Evolutionary conservation across 2,329 filamentous ascomycete species (phyloP), one percentile per base, ranked within the genome.

Genomic region (Emmonsia crescens): DNA sequence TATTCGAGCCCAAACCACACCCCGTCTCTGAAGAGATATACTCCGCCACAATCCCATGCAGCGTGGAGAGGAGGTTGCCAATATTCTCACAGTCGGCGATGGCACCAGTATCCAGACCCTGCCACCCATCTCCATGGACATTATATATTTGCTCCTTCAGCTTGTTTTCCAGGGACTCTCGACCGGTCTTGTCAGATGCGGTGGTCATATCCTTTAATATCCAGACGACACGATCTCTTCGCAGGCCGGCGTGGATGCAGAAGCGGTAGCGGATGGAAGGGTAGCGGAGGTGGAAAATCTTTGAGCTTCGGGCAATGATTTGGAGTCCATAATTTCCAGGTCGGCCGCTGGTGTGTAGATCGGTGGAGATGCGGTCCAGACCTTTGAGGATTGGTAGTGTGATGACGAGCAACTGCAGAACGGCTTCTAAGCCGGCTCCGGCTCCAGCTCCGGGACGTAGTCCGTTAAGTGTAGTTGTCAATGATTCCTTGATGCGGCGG

Each of bases 401-500:
- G 48, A 73, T 65, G 5, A 66, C 66, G 33, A 77, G 69, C 33
- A 74, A 63, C 29, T 69, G 68, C 31, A 74, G 63, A 24, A 73
- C 65, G 40, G 65, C 65, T 51, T 72, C 67, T 46, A 76, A 62
- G 10, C 71, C 69, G 2, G 68, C 60, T 49, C 71, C 70, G 21
- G 69, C 61, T 52, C 71, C 70, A 27, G 69, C 62, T 38, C 68
- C 68, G 33, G 66, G 62, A 10, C 29, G 51, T 29, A 36, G 51
- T 29, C 68, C 66, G 57, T 77, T 77, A 54, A 77, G 64, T 54
- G 68, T 71, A 57, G 71, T 68, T 1, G 72, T 70, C 14, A 77
- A 67, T n/a, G 75, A 66, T 57, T 73, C 72, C 64, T 72, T 73
- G 56, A 77, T 74, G 33, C 75, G 73, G 51, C 74, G 72, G 66